A percentile compares a stretch with the other conserved stretches of the same genome.
Evolutionary conservation across 495 filamentous ascomycete genomes (phyloP).

Genomic region (Penicillium psychrofluorescens): DNA sequence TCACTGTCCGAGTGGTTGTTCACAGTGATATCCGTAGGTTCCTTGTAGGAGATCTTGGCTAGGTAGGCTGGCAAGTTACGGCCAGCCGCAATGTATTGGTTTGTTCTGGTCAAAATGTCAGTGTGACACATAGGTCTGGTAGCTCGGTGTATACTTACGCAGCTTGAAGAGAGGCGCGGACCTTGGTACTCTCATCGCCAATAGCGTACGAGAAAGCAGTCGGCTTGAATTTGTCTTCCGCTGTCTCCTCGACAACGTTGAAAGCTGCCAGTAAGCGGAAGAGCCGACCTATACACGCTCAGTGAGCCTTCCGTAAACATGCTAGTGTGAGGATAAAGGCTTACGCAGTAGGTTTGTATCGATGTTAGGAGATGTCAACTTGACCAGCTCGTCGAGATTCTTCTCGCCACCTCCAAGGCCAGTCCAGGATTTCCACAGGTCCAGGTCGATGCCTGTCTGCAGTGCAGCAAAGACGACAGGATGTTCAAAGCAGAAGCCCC

Average conservation of each 20-base stretch:
- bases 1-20: conserved; percentile 26
- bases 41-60: conserved; percentile 26
- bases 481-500: conserved; percentile 24
- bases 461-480: conserved; percentile 20
- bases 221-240: conserved; percentile 23
- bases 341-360: conserved; percentile 21
- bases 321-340: neutral
- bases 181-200: conserved; percentile 25
- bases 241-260: conserved; percentile 28
- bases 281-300: conserved; percentile 22
- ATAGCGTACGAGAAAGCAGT: conserved; percentile 32
- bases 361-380: conserved; percentile 9
- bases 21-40: conserved; percentile 21
- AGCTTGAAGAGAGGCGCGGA: conserved; percentile 25
- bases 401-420: conserved; percentile 15
- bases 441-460: conserved; percentile 21
- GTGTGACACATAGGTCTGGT: neutral
- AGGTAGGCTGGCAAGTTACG: conserved; percentile 29
- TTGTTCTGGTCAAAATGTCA: conserved; percentile 5
- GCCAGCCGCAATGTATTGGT: conserved; percentile 17
- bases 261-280: conserved; percentile 33
- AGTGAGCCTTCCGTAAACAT: neutral
- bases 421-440: conserved; percentile 22
- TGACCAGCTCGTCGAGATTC: conserved; percentile 14
- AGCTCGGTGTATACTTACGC: conserved; percentile 15